Base-by-base conservation (phyloP, 208 protist genomes). In the Wallacemonas sp. region DNA sequence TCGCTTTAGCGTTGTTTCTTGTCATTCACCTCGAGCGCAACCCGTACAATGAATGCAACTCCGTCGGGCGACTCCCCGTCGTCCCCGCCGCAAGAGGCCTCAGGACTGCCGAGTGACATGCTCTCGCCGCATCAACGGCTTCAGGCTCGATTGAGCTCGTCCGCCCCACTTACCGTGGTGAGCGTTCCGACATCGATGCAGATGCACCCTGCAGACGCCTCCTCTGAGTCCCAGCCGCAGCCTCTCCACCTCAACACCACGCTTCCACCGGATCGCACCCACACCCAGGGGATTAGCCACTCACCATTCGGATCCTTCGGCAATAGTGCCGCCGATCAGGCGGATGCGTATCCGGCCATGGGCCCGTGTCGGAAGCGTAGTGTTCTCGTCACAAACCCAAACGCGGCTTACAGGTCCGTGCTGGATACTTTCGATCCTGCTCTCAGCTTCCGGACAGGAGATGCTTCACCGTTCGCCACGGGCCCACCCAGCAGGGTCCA, bases 341-440 rank as follows among this genome's bases (percentile, higher is more conserved):
- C 12, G 30, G 9, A 39, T 2, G 9, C 46, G n/a, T 78, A 54
- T 30, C n/a, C 42, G 0, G 21, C 41, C 11, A 8, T 70, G 1
- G 1, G 5, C 26, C 68, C 75, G 19, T 65, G 36, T 34, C 49
- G 59, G 31, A 31, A 67, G 27, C 66, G 67, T 34, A 80, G 68
- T 53, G 69, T 69, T 1, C 62, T 80, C 19, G 64, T 75, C 5
- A 80, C 75, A n/a, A 58, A 58, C 34, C 39, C 42, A 26, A 54
- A 34, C 39, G 45, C 21, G 28, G 63, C 54, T 26, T 75, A 72
- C 69, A 51, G 51, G 26, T 39, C 75, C 0, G 69, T 80, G n/a
- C 26, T 66, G 12, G 58, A 68, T 22, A 42, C 30, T 8, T 1
- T 2, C 5, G 51, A 0, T 11, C 9, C 30, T 12, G n/a, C 6